phyloP scores from a whole-genome alignment of 371 early-diverging fungal species.

The Rhizomucor pusillus region DNA sequence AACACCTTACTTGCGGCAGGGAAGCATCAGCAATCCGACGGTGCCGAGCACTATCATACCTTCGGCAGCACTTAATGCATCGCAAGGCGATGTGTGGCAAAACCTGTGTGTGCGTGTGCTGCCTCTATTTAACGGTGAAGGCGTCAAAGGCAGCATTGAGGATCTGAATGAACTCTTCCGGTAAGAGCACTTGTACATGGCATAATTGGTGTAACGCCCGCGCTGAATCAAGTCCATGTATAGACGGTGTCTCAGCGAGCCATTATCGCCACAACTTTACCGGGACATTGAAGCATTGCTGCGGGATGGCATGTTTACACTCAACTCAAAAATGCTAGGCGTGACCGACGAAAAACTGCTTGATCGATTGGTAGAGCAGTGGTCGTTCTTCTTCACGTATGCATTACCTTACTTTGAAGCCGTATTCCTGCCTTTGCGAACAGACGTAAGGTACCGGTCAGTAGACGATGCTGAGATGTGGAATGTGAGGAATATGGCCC shows the following conservation, averaged over 20 bases:
- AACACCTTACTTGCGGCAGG: conserved; percentile 29
- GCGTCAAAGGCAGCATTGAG: conserved; percentile 77
- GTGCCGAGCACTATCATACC: neutral
- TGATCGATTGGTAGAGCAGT: conserved; percentile 74
- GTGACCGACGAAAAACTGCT: conserved; percentile 72
- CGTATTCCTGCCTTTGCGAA: conserved; percentile 77
- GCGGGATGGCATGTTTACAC: conserved; percentile 69
- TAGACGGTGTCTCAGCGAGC: conserved; percentile 62
- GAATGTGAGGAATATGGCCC: conserved; percentile 66
- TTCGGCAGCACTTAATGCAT: neutral
- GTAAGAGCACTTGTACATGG: conserved; percentile 32
- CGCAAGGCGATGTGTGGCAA: conserved; percentile 73
- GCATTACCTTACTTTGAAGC: conserved; percentile 86
- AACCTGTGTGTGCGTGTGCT: conserved; percentile 69
- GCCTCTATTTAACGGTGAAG: conserved; percentile 87
- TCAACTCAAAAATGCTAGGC: conserved; percentile 69
- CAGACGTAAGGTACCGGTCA: conserved; percentile 44
- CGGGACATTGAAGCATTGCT: conserved; percentile 63
- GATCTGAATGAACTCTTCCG: conserved; percentile 78
- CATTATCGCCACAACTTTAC: conserved; percentile 42
- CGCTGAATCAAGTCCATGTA: neutral
- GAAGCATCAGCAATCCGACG: conserved; percentile 29
- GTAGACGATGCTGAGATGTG: conserved; percentile 46
- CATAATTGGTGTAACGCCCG: neutral
- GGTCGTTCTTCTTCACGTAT: conserved; percentile 84